Evolutionary conservation across 176 grass and related monocot species (phyloP), one percentile per base, ranked within the genome.

Genomic region (Paspalum vaginatum): DNA sequence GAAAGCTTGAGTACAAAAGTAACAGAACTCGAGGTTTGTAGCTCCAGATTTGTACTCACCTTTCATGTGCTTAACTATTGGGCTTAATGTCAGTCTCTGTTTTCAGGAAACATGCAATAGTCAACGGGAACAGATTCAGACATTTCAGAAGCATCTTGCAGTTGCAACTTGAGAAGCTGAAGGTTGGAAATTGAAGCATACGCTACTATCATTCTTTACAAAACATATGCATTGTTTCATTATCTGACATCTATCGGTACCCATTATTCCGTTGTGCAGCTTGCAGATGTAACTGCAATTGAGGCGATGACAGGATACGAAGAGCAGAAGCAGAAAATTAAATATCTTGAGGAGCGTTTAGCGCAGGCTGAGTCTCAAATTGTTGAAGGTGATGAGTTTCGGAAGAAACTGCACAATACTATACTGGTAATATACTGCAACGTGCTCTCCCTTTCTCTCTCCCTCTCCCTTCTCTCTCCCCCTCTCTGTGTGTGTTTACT

Each of bases 361-460:
- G 79, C 81, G 47, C 73, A 83, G 60, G 97, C 97, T 14, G 97
- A 99, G 45, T 85, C 74, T 82, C 97, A 91, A 84, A 93, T 96
- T 53, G 53, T 87, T 66, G 93, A 99, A 88, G 97, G 78, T 24
- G 96, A 98, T 11, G 88, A 86, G 27, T 51, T 95, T 72, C 92
- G 96, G 8, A 98, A 95, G 81, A 98, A 88, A 63, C 48, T 96
- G n/a, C 97, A 99, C 25, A 99, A 99, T 20, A 96, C 93, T 7
- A 99, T 99, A 88, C 53, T 96, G 93, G 97, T 99, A 83, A 48
- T 61, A 18, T 67, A 52, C 10, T 78, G 72, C 5, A 49, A 52
- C 18, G 26, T 5, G 58, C 1, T 9, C 43, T 61, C 51, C 5
- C 2, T 71, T 39, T 9, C 21, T 21, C 8, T 8, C n/a, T n/a